A percentile compares a stretch with the other conserved stretches of the same genome.
Evolutionary conservation across 306 rosid species (phyloP).

Genomic region (Luffa aegyptiaca): DNA sequence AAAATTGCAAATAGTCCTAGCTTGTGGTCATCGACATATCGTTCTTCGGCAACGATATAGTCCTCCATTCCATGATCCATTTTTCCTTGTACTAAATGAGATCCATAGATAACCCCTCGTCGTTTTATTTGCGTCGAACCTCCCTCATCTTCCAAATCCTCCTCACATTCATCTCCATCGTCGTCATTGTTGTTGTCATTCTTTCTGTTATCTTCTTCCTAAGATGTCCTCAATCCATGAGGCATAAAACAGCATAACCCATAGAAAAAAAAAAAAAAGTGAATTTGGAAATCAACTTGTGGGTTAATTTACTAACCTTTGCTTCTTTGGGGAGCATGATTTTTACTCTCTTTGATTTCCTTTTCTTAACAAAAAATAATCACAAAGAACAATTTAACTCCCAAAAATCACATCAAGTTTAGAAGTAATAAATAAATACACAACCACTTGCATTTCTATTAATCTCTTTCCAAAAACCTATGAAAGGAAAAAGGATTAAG

Average conservation of each 20-base stretch:
- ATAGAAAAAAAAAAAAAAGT: too few species aligned
- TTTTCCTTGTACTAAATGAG: conserved; percentile 32
- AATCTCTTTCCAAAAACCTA: not conserved
- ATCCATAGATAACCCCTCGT: conserved; percentile 41
- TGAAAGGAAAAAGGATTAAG: not conserved
- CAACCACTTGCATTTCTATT: too few species aligned
- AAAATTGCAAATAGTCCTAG: conserved; percentile 38
- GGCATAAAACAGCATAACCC: not conserved
- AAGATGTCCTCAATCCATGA: not conserved
- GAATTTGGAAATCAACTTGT: too few species aligned
- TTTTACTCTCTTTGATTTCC: not conserved
- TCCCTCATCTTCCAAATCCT: not conserved
- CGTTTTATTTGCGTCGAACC: not conserved
- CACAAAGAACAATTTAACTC: too few species aligned
- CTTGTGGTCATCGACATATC: conserved; percentile 16
- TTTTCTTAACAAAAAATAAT: not conserved
- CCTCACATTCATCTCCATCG: not conserved
- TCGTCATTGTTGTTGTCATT: conserved; percentile 13
- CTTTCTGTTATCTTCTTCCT: not conserved
- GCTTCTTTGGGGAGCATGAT: not conserved
- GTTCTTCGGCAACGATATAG: conserved; percentile 36
- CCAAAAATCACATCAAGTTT: too few species aligned
- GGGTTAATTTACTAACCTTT: not conserved
- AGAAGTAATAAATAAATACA: too few species aligned
- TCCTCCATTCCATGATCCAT: conserved; percentile 56